These are phyloP conservation scores for Phytophthora agathidicida DNA, from an alignment of 352 stramenopile species.

Conservation along the genomic window DNA sequence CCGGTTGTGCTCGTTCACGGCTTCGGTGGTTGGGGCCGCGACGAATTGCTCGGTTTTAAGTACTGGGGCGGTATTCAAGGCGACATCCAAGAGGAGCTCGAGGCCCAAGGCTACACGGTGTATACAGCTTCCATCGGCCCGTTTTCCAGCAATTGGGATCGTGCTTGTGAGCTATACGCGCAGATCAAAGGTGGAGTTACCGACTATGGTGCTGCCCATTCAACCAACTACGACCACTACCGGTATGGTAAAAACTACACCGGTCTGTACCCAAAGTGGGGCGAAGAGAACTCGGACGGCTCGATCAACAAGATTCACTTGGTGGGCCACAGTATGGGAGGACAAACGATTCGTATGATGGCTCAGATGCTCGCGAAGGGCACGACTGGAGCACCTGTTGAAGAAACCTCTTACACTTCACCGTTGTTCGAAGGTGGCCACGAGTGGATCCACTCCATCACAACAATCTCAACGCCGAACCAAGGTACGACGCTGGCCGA, in stretches of 20 bases:
- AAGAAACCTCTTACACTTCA: slow-evolving; percentile 32
- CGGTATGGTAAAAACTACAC: slow-evolving; percentile 51
- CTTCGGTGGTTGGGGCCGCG: slow-evolving; percentile 48
- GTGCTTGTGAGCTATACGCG: slow-evolving; percentile 65
- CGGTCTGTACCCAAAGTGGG: slow-evolving; percentile 66
- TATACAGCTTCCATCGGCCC: slow-evolving; percentile 57
- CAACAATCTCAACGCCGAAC: slow-evolving; percentile 62
- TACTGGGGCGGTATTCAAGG: slow-evolving; percentile 64
- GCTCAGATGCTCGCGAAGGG: slow-evolving; percentile 64
- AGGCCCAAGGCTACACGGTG: slow-evolving; percentile 46
- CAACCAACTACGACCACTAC: slow-evolving; percentile 36
- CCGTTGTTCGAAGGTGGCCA: slow-evolving; percentile 53
- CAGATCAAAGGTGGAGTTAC: slow-evolving; percentile 59
- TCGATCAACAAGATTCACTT: slow-evolving; percentile 71
- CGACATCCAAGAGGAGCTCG: slow-evolving; percentile 49
- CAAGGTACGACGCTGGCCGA: slow-evolving; percentile 59
- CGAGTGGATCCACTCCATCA: slow-evolving; percentile 73
- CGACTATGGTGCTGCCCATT: slow-evolving; percentile 56
- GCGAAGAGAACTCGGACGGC: slow-evolving; percentile 43
- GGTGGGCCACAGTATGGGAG: slow-evolving; percentile 78
- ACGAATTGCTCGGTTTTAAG: slow-evolving; percentile 48
- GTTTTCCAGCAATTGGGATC: slow-evolving; percentile 69
- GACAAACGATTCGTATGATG: slow-evolving; percentile 75
- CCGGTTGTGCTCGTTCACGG: slow-evolving; percentile 62
- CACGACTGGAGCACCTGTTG: slow-evolving; percentile 41